Base-by-base conservation (phyloP, 257 asterid species). In the Primulina eburnea region DNA sequence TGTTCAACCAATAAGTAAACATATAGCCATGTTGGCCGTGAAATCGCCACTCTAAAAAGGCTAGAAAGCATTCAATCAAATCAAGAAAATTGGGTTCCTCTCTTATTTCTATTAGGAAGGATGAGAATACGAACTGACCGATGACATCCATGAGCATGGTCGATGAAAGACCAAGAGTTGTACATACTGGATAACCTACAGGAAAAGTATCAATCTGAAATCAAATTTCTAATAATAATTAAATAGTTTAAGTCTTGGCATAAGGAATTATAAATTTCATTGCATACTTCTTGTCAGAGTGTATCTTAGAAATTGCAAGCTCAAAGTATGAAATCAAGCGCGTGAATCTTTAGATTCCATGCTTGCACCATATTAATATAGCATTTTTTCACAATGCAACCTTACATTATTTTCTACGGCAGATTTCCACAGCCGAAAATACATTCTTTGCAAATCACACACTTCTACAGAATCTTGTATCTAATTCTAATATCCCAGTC, bases 171-270 rank as follows among this genome's bases (percentile, higher is more conserved):
- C 97, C 99, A 71, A 93, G 88, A 65, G 96, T 73, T 66, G 85
- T 83, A 75, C 99, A 93, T 60, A 93, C 87, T 43, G 95, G 97
- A 80, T 93, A 93, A 71, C 99, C 99, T 90, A 84, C 86, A 73
- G 30, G 53, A 11, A 43, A 12, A 11, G 53, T 43, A 43, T 43
- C 17, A 43, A 43, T 43, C 53, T 3, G 53, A 43, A 12, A 77
- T 57, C 8, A 56, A 38, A 38, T 18, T 76, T 62, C 11, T 8
- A 43, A 43, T 12, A 43, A 43, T 11, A 12, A 43, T 43, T 11
- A 43, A 11, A 43, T 43, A 43, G n/a, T 43, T 40, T 12, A 43
- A 26, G 52, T 34, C 63, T 50, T 28, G 34, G 63, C 38, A 62
- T 4, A n/a, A 62, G 47, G n/a, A 60, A 17, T 62, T 7, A 32